phyloP scores from a whole-genome alignment of 1,284 basidiomycete genomes.

The Boletus semigastroideus region DNA sequence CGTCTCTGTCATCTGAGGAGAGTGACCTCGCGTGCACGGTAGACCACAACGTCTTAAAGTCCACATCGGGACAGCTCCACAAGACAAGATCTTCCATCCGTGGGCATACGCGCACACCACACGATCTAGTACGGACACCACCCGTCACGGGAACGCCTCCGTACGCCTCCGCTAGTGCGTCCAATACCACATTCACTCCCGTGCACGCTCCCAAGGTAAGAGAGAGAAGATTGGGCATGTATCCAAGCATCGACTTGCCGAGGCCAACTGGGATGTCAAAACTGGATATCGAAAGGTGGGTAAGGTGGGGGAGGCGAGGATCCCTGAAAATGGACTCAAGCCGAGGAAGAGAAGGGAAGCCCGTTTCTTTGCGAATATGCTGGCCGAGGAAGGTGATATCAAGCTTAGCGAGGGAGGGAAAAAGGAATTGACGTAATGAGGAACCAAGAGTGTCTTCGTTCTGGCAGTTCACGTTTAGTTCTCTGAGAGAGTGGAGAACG shows the following conservation, averaged over 20 bases:
- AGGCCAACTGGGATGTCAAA: constrained; percentile 33
- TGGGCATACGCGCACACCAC: constrained; percentile 45
- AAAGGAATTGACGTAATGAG: constrained; percentile 41
- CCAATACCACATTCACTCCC: constrained; percentile 26
- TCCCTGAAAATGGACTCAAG: constrained; percentile 43
- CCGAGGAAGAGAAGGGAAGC: constrained; percentile 30
- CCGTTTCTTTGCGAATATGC: constrained; percentile 20
- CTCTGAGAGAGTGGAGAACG: constrained; percentile 35
- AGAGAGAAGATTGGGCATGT: constrained; percentile 39
- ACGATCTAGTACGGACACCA: constrained; percentile 10
- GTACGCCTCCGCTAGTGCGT: constrained; percentile 33
- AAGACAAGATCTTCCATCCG: constrained; percentile 47
- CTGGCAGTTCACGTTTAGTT: constrained; percentile 42
- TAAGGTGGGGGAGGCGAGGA: constrained; percentile 38
- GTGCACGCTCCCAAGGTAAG: constrained; percentile 37
- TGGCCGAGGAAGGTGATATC: constrained; percentile 39
- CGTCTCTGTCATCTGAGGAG: constrained; percentile 13
- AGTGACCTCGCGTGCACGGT: constrained; percentile 41
- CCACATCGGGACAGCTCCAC: constrained; percentile 48
- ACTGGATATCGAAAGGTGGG: constrained; percentile 36
- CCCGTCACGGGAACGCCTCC: constrained; percentile 15
- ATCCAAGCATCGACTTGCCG: constrained; percentile 36
- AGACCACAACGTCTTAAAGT: constrained; percentile 35
- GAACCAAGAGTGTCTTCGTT: constrained; percentile 39
- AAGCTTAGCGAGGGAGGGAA: constrained; percentile 44